Evolutionary conservation across 768 basidiomycete genomes (phyloP).

Genomic region (Tephrocybe sp.): DNA sequence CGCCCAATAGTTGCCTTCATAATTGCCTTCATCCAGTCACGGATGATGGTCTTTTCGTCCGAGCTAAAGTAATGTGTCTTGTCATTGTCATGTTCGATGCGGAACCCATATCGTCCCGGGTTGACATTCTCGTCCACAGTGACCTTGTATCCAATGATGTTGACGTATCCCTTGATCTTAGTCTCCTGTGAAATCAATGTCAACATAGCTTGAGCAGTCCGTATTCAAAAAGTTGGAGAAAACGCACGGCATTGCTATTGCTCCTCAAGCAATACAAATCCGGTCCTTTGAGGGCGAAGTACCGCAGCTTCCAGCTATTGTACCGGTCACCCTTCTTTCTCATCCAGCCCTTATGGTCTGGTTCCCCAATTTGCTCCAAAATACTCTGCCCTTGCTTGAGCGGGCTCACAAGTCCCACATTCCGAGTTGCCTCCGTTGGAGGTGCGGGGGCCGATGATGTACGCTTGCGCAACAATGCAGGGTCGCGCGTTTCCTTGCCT

Average conservation of each 20-base stretch:
- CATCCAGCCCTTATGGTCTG: constrained; percentile 94
- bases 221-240: constrained; percentile 2
- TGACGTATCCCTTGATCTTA: constrained; percentile 95
- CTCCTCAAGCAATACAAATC: constrained; percentile 88
- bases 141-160: constrained; percentile 89
- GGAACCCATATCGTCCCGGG: constrained; percentile 93
- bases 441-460: constrained; percentile 36
- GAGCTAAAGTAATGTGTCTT: constrained; percentile 92
- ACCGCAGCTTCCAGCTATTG: constrained; percentile 89
- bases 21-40: constrained; percentile 99
- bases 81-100: constrained; percentile 85
- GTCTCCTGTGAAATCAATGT: constrained; percentile 60
- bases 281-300: constrained; percentile 89
- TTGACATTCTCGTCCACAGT: constrained; percentile 90
- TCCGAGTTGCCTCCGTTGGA: constrained; percentile 10
- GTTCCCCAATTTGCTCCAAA: constrained; percentile 85
- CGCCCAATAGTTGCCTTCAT: constrained; percentile 98
- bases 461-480: constrained; percentile 55
- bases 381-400: constrained; percentile 70
- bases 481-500: constrained; percentile 34
- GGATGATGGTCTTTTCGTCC: constrained; percentile 77
- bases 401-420: constrained; percentile 24
- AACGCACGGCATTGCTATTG: constrained; percentile 58
- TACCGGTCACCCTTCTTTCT: constrained; percentile 94
- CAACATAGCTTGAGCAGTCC: not conserved